Percentiles rank a stretch among this genome's conserved stretches.
Evolutionary conservation across 495 filamentous ascomycete species (phyloP).

Genomic region (Aspergillus mulundensis): DNA sequence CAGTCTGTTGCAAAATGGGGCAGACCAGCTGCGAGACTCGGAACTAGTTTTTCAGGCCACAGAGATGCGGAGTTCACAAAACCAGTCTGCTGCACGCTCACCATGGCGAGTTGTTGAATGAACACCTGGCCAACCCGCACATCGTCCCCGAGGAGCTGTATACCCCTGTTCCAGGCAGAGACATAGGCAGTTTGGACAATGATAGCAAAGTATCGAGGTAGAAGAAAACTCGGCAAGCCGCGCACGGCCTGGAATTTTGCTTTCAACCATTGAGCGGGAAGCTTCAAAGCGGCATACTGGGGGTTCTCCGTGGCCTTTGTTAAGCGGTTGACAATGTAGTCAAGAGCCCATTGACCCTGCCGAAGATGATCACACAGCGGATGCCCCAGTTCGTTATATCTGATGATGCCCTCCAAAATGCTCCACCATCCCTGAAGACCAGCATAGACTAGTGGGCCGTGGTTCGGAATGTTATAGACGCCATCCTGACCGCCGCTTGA

Average conservation of each 20-base stretch:
- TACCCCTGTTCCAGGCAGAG: conserved; percentile 70
- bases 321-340: conserved; percentile 77
- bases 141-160: conserved; percentile 73
- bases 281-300: conserved; percentile 54
- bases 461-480: conserved; percentile 76
- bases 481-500: conserved; percentile 76
- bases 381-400: conserved; percentile 87
- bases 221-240: conserved; percentile 78
- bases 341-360: conserved; percentile 89
- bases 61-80: conserved; percentile 84
- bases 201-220: conserved; percentile 90
- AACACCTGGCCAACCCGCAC: conserved; percentile 79
- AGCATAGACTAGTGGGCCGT: conserved; percentile 86
- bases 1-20: conserved; percentile 94
- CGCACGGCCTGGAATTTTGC: conserved; percentile 80
- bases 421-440: conserved; percentile 99
- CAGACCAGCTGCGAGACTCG: conserved; percentile 86
- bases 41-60: conserved; percentile 77
- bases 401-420: conserved; percentile 76
- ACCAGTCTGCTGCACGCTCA: conserved; percentile 84
- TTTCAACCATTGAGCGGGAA: conserved; percentile 72
- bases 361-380: conserved; percentile 89
- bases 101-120: conserved; percentile 79
- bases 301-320: conserved; percentile 63
- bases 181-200: conserved; percentile 82